Evolutionary conservation across 352 stramenopile genomes (phyloP).

Genomic region (Stramenopiles sp.): DNA sequence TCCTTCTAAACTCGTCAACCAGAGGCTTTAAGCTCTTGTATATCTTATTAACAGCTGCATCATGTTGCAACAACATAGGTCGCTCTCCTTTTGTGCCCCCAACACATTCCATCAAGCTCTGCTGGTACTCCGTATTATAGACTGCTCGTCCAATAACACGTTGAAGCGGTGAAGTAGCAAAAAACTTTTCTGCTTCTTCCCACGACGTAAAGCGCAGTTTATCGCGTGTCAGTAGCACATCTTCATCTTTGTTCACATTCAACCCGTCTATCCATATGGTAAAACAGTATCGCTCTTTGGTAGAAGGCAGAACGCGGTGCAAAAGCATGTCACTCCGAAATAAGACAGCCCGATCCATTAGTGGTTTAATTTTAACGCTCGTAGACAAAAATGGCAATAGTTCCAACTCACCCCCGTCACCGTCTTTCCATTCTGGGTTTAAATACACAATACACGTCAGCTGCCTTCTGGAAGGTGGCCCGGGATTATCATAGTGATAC

Average conservation of each 20-base stretch:
- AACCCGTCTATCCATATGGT: constrained; percentile 41
- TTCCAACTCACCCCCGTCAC: constrained; percentile 46
- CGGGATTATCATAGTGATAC: constrained; percentile 56
- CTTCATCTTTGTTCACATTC: constrained; percentile 34
- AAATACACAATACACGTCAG: constrained; percentile 53
- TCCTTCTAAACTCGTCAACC: neutral
- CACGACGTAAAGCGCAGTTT: neutral
- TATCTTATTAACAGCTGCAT: neutral
- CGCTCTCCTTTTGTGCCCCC: neutral
- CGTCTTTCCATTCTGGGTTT: constrained; percentile 40
- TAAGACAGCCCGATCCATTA: constrained; percentile 45
- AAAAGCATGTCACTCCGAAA: constrained; percentile 47
- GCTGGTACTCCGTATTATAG: neutral
- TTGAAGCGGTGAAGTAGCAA: neutral
- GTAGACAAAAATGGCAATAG: constrained; percentile 42
- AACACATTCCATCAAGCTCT: neutral
- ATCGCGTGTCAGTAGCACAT: constrained; percentile 32
- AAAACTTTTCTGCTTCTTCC: neutral
- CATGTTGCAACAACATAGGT: neutral
- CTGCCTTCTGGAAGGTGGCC: constrained; percentile 44
- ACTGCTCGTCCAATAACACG: neutral
- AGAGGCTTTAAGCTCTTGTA: neutral
- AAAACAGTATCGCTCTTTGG: constrained; percentile 36
- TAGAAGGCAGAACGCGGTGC: constrained; percentile 39
- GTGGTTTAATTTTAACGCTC: constrained; percentile 35